A percentile compares a stretch with the other conserved stretches of the same genome.
These are phyloP conservation scores for Penicillium ochrochloron DNA, from an alignment of 495 filamentous ascomycete species.

Conservation along the genomic window DNA sequence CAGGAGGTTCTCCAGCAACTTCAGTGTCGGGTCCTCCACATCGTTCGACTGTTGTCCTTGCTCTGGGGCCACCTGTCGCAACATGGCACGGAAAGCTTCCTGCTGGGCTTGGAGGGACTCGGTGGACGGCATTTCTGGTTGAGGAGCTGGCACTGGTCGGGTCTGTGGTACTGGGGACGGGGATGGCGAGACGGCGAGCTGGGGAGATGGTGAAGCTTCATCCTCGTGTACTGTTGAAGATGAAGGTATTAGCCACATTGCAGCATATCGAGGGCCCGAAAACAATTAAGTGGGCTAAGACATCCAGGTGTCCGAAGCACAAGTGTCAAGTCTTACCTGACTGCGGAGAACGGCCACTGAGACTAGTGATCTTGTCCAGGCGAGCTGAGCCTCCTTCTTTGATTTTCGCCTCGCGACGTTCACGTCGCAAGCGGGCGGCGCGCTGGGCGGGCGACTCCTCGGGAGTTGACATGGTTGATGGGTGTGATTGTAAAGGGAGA, in stretches of 20 bases:
- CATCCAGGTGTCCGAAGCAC: background rate
- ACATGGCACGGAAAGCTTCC: conserved; percentile 50
- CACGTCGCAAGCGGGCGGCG: conserved; percentile 83
- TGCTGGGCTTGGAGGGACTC: conserved; percentile 44
- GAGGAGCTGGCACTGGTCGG: conserved; percentile 23
- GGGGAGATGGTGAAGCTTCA: conserved; percentile 40
- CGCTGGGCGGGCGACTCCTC: conserved; percentile 64
- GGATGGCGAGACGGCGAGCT: conserved; percentile 33
- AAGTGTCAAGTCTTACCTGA: conserved; percentile 33
- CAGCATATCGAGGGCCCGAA: conserved; percentile 5
- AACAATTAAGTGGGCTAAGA: background rate
- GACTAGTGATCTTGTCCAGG: conserved; percentile 81
- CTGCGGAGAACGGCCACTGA: conserved; percentile 68
- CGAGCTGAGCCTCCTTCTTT: conserved; percentile 77
- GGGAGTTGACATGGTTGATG: conserved; percentile 38
- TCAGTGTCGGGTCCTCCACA: conserved; percentile 64
- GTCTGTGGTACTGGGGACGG: conserved; percentile 36
- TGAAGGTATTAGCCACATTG: conserved; percentile 19
- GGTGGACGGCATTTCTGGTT: conserved; percentile 24
- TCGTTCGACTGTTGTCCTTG: conserved; percentile 30
- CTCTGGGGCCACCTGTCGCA: conserved; percentile 42
- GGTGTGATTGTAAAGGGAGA: background rate
- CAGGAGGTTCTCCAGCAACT: conserved; percentile 64
- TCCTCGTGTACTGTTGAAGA: conserved; percentile 32
- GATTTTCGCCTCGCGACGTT: conserved; percentile 89